Evolutionary conservation across 768 basidiomycete species (phyloP).

Genomic region (Lentinula guzmanii): DNA sequence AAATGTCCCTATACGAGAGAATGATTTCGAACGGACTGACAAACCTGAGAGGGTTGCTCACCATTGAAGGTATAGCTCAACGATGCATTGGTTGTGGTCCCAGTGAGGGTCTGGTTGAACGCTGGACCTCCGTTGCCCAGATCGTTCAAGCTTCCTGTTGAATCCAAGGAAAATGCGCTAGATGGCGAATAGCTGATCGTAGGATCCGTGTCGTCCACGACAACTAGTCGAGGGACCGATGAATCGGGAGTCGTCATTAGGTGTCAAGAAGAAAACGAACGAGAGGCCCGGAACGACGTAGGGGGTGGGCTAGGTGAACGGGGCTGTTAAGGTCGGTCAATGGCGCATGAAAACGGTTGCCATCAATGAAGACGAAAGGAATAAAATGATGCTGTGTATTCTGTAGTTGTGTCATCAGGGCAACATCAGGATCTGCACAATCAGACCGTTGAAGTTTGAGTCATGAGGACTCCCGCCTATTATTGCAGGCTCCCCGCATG

Average conservation of each 20-base stretch:
- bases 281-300: not conserved
- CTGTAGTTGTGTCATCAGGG: not conserved
- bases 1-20: not conserved
- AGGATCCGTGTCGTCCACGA: conserved; percentile 5
- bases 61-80: conserved; percentile 1
- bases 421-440: not conserved
- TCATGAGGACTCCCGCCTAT: too few relatives aligned
- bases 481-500: too few relatives aligned
- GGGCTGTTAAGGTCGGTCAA: not conserved
- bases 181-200: not conserved
- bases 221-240: conserved; percentile 2
- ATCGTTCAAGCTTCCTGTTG: not conserved
- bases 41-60: not conserved
- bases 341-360: not conserved
- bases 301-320: not conserved
- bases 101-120: not conserved
- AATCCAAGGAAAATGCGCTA: not conserved
- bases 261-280: not conserved
- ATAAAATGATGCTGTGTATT: not conserved
- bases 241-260: not conserved
- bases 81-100: not conserved
- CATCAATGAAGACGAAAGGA: not conserved
- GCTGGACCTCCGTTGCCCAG: not conserved
- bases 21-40: not conserved
- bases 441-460: too few relatives aligned